Base-by-base conservation (phyloP, 805 yeast genomes). In the Torulaspora gathmanii region DNA sequence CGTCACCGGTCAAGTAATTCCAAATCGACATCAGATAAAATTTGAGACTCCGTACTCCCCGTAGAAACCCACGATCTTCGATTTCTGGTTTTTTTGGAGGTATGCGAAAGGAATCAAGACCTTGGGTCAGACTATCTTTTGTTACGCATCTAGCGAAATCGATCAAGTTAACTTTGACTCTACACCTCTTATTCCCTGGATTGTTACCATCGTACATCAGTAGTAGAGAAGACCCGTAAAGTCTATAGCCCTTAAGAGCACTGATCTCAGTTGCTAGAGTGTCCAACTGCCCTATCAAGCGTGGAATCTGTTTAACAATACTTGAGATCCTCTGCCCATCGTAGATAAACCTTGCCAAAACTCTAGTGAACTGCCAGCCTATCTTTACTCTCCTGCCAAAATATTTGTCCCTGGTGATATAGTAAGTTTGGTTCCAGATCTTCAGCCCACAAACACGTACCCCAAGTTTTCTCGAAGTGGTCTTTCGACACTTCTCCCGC, bases 401-500 rank as follows among this genome's bases (percentile, higher is more conserved):
- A 65, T 93, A 93, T 69, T 93, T 93, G 68, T 93, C 98, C 47
- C 83, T 75, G 53, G 82, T 80, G 48, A 85, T 74, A 49, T 78
- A 86, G 36, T 69, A 67, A 0, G 61, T 53, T 6, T 67, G 56
- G 56, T 84, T 79, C 83, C 89, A 84, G 28, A 85, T 84, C 61
- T 93, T 96, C 79, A 93, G 77, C 2, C 99, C 99, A 69, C 99
- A 93, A 11, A 93, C 79, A 44, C 99, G 72, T 1, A 89, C 95
- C 7, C 99, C 99, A 27, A 93, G 72, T 47, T 71, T 68, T 35
- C 88, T 70, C 1, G 93, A 82, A 0, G 98, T 91, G 0, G 98
- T 91, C 45, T 71, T 67, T 3, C 74, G 69, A 65, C 99, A 93
- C 66, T 93, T 93, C 44, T 73, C 72, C 27, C 86, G 69, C 68